Evolutionary conservation across 257 asterid species (phyloP), one percentile per base, ranked within the genome.

Genomic region (Primulina eburnea): DNA sequence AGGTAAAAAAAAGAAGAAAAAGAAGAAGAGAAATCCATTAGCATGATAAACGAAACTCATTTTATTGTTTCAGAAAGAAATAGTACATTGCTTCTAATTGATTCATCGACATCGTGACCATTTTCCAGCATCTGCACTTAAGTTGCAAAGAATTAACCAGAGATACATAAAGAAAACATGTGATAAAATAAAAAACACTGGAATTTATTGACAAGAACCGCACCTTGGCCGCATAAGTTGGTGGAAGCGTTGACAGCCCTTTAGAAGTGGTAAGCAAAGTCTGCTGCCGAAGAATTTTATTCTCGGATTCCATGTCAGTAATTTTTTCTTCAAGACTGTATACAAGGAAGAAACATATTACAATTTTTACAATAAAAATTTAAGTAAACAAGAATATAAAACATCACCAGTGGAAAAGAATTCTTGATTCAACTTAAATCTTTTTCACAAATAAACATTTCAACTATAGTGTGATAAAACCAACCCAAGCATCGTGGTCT

Each of bases 251-350:
- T 50, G 90, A 67, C 63, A 64, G 85, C 80, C 84, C 82, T 77
- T 90, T 90, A 67, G 87, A 72, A 63, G 94, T 76, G 69, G 87
- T 73, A 72, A 84, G 70, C 80, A 87, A 74, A 40, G 90, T 83
- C 70, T 92, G 95, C 78, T 80, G 93, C 75, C 91, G 94, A 75
- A 93, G 95, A 84, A 91, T 87, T 83, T 87, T 83, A 81, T 87
- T 91, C 83, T 88, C 99, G 53, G 94, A 75, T 73, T 90, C 97
- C 96, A 94, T 80, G 85, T 88, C 97, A 67, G 88, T 81, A 33
- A 91, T 74, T 73, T 89, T 94, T 81, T 94, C 99, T 82, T 90
- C 89, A 71, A 94, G 97, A 64, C 99, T 94, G 72, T 8, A 66
- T 18, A 68, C 5, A 64, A 76, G 67, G 60, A 65, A 60, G 43